Evolutionary conservation across 73 alveolate genomes (phyloP).

Genomic region (Paramecium octaurelia): DNA sequence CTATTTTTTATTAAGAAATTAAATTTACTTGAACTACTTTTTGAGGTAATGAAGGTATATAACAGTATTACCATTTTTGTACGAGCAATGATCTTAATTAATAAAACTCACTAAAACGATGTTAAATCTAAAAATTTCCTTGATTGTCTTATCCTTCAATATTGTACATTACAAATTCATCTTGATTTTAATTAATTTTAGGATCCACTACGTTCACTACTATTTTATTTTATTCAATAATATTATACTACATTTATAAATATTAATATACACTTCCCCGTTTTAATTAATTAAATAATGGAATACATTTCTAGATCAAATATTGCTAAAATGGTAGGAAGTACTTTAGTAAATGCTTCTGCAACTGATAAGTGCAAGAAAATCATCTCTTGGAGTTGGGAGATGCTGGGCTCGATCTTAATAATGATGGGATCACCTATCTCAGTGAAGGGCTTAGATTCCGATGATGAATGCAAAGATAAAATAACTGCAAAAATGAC

Average conservation of each 20-base stretch:
- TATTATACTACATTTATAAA: background rate
- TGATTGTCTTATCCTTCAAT: background rate
- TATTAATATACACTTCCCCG: background rate
- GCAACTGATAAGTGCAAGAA: background rate
- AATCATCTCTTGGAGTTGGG: slow-evolving; percentile 45
- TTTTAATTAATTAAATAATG: background rate
- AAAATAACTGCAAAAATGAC: background rate
- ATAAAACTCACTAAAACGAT: background rate
- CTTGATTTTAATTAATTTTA: background rate
- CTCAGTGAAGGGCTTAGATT: background rate
- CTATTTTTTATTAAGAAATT: background rate
- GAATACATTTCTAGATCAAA: slow-evolving; percentile 6
- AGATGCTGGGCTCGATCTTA: slow-evolving; percentile 7
- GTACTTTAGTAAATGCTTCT: background rate
- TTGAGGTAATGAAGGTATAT: background rate
- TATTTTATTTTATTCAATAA: background rate
- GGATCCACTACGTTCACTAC: background rate
- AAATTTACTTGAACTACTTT: background rate
- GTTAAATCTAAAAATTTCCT: background rate
- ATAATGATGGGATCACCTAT: slow-evolving; percentile 26
- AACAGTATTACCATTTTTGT: background rate
- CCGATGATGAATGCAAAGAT: background rate
- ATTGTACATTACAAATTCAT: background rate
- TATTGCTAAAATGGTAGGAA: background rate
- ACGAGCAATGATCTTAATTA: background rate